A percentile compares a stretch with the other conserved stretches of the same genome.
phyloP scores from a whole-genome alignment of 179 eudicot species.

The Patellifolia procumbens region DNA sequence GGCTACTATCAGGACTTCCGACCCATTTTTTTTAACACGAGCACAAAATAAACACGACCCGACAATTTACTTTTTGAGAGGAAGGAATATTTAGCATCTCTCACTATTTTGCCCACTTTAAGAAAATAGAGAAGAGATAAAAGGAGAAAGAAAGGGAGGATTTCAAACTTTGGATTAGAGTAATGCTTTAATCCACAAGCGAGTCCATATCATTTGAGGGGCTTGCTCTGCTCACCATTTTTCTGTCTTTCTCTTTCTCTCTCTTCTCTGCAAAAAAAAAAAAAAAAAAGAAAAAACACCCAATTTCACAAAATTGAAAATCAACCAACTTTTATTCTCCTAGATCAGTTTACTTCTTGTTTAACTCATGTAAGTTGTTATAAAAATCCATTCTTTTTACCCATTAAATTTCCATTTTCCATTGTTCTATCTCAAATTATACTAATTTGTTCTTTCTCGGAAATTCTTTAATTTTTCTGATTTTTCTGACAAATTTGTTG shows the following conservation, averaged over 20 bases:
- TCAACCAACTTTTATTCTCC: slow-evolving; percentile 9
- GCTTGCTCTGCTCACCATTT: slow-evolving; percentile 29
- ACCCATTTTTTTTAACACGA: no score
- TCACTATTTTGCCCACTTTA: no score
- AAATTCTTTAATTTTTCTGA: not conserved
- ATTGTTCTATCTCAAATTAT: slow-evolving; percentile 4
- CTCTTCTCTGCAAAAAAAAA: no score
- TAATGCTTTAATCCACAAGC: slow-evolving; percentile 32
- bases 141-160: not conserved
- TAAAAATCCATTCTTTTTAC: not conserved
- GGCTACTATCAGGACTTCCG: no score
- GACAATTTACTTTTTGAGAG: no score
- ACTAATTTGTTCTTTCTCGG: not conserved
- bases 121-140: slow-evolving; percentile 5
- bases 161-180: slow-evolving; percentile 20
- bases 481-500: slow-evolving; percentile 26
- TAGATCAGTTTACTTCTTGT: slow-evolving; percentile 28
- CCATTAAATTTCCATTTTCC: not conserved
- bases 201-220: slow-evolving; percentile 28
- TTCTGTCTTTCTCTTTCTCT: slow-evolving; percentile 15
- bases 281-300: slow-evolving; percentile 22
- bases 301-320: slow-evolving; percentile 21
- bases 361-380: slow-evolving; percentile 32
- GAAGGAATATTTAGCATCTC: no score
- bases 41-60: no score